Base-by-base conservation (phyloP, 108 stramenopile species). In the Cylindrotheca fusiformis region DNA sequence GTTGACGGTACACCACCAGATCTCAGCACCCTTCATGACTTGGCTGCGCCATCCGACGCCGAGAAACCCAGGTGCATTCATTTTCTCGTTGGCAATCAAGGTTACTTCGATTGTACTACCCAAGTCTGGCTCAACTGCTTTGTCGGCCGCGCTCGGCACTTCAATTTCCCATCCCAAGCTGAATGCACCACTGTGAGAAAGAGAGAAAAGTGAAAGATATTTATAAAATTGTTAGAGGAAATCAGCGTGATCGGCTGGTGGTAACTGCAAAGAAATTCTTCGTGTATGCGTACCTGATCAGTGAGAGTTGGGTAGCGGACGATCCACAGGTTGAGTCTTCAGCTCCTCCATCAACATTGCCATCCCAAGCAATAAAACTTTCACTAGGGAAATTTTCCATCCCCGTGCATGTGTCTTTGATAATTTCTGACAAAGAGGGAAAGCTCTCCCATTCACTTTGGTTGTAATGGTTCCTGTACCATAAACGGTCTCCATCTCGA, bases 401-500 rank as follows among this genome's bases (percentile, higher is more conserved):
- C 58, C 57, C 36, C 36, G 36, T 53, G 4, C 33, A 49, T 1
- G 47, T 53, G 1, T 24, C 57, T 23, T 50, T 23, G 4, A 69
- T 31, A 23, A 69, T 3, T 2, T 69, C 68, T 32, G 68, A 6
- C 45, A 69, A 8, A 14, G 69, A 41, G 1, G 69, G 69, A 47
- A 71, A 55, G 1, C 1, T 8, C 22, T 32, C 52, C 21, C 45
- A 60, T 27, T 71, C 62, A 21, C 41, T 4, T 14, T 22, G 24
- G 17, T 32, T 46, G 3, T 51, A 48, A 27, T 29, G 28, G 2
- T 3, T 19, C 28, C 46, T 6, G 29, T 63, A 74, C 36, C 58
- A 76, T 10, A 71, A 41, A 12, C 64, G 60, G 28, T 76, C 75
- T 4, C 69, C 75, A 65, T 70, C 64, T 2, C 75, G 69, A 8